A percentile compares a stretch with the other conserved stretches of the same genome.
These are phyloP conservation scores for Tylopilus plumbeoviolaceoides DNA, from an alignment of 768 basidiomycete species.

Conservation along the genomic window DNA sequence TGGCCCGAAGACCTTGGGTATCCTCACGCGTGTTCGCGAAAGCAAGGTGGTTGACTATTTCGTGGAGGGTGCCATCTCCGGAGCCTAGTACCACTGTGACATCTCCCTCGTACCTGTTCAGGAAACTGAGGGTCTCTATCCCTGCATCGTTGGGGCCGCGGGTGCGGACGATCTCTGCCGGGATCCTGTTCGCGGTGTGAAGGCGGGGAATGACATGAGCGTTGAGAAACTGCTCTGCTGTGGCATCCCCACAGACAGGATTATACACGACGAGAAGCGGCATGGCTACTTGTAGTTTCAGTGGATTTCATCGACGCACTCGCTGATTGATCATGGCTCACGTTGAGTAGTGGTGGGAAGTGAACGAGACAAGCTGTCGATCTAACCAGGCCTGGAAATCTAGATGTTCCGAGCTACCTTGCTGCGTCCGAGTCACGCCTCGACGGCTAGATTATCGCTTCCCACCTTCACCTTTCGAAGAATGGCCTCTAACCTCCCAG, in stretches of 20 bases:
- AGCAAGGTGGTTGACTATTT: constrained; percentile 65
- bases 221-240: constrained; percentile 53
- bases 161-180: constrained; percentile 44
- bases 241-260: constrained; percentile 63
- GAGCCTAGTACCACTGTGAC: constrained; percentile 62
- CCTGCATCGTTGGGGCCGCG: constrained; percentile 54
- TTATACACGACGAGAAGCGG: constrained; percentile 68
- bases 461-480: constrained; percentile 4
- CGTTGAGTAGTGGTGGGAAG: background rate
- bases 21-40: constrained; percentile 16
- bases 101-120: constrained; percentile 31
- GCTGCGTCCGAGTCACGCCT: constrained; percentile 11
- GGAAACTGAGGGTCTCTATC: constrained; percentile 36
- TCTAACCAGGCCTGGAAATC: background rate
- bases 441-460: background rate
- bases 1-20: constrained; percentile 5
- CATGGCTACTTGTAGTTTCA: constrained; percentile 29
- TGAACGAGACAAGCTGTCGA: background rate
- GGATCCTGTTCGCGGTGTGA: constrained; percentile 29
- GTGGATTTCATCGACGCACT: background rate
- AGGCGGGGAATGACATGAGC: constrained; percentile 65
- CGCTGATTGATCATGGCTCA: background rate
- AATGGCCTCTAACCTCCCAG: constrained; percentile 31
- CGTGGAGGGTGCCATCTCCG: constrained; percentile 92
- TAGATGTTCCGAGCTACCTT: constrained; percentile 13